Evolutionary conservation across 768 basidiomycete species (phyloP), one percentile per base, ranked within the genome.

Genomic region (Harrya chromipes): DNA sequence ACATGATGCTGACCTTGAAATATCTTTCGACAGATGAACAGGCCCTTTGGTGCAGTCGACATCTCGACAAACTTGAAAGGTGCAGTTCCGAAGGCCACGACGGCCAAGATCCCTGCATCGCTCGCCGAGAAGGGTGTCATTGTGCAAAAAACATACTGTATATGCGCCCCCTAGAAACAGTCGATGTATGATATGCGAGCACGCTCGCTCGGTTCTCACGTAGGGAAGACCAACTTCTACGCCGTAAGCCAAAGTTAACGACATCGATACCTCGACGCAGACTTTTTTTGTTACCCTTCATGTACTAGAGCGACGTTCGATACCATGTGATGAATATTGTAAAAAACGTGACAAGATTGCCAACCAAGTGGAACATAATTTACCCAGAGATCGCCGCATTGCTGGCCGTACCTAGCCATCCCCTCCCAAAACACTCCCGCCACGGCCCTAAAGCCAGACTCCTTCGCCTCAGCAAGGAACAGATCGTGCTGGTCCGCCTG

Each of bases 1-100:
- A 21, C 14, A 11, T 24, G 14, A 42, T 40, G 26, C 23, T 23
- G 23, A 23, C 6, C 4, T 23, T 6, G 23, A 23, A 6, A 29
- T 24, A 23, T n/a, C 40, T 36, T 19, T 23, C 33, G 39, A 31
- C 60, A 93, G 90, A 90, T 92, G 82, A 95, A 95, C 68, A 79
- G 92, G n/a, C 92, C 92, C 6, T 94, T 85, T 61, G 92, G 92
- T 8, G 91, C 90, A 52, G 92, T 94, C 31, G 93, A 97, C 64
- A 84, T 95, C 6, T 79, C 88, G 14, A 90, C 92, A 10, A 97
- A 97, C 69, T 72, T 97, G 26, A 94, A 94, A 68, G 90, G 90
- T 43, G 85, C 85, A 10, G 84, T 95, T 5, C 83, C 90, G 7
- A 97, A 97, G 64, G 71, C 90, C 2, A 75, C 84, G 3, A 84